Evolutionary conservation across 768 basidiomycete species (phyloP), one percentile per base, ranked within the genome.

Genomic region (Xerocomellus dryophilus): DNA sequence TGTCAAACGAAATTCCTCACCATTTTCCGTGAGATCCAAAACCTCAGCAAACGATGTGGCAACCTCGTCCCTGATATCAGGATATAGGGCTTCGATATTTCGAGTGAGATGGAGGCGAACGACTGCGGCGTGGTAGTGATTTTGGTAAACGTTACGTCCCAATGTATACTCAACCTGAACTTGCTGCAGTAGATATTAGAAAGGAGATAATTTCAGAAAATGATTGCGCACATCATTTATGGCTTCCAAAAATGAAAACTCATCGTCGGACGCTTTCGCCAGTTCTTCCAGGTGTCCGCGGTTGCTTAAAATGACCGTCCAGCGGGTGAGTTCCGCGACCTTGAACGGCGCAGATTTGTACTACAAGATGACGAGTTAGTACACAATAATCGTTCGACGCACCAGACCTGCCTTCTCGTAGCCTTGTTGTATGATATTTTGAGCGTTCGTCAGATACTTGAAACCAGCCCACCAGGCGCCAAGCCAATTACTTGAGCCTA

Each of bases 41-140:
- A 68, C 58, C 1, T 77, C 77, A 4, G 65, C 57, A 46, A 81
- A 76, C 0, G 81, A 69, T 0, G 63, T 48, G 1, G 60, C 41
- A 23, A 81, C 65, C 54, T 85, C 83, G 20, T 79, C 74, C 9
- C 68, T 71, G 14, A 84, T 60, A n/a, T 31, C n/a, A 4, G 39
- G 48, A 49, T 21, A 41, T 18, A 32, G 8, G 14, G 2, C 15
- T 6, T 35, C 38, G 6, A 40, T 4, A 31, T 41, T 49, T 32
- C 29, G 48, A 6, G 29, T 40, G 14, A 49, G 18, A 9, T 59
- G 56, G 12, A 44, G 35, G 17, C 63, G 66, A 20, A 76, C 40
- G 31, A 72, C 48, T 2, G 32, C 20, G 11, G 62, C 45, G 40
- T 75, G 74, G 47, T 70, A 71, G 1, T 32, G 47, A 41, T 71